Base-by-base conservation (phyloP, 2,329 filamentous ascomycete genomes). In the Cytospora schulzeri region DNA sequence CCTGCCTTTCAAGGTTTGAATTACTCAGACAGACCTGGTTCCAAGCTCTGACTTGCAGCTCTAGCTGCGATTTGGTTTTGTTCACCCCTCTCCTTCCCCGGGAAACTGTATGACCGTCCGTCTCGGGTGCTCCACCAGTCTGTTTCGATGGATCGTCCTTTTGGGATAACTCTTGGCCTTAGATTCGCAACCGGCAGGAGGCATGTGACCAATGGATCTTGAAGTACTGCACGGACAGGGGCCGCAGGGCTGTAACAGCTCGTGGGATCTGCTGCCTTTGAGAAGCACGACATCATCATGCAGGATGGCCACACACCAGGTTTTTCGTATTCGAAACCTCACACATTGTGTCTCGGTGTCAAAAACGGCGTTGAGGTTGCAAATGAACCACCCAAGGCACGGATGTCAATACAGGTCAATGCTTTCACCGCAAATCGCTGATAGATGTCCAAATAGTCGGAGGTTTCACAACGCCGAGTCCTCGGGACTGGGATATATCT, bases 41-140 rank as follows among this genome's bases (percentile, higher is more conserved):
- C 52, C 52, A 56, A 62, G 33, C 35, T 62, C 60, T 62, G 38
- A 56, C 52, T n/a, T 62, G 60, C 52, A 56, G 35, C 52, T 56
- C 19, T 56, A 62, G 60, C 55, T 24, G 52, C 52, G 28, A 8
- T 56, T 56, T 35, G 52, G 29, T 26, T 56, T 56, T 50, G 28
- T 56, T 56, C 35, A 28, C 38, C 45, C 29, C 41, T 52, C 38
- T 45, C 52, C 26, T 45, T 33, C 52, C 28, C 41, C 38, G 35
- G 52, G 52, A 54, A 51, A 50, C 38, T 48, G 45, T 48, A 62
- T 29, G 60, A 51, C 56, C 60, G 38, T 24, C 41, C 29, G 28
- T 48, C 29, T 24, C 33, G 24, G 28, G 50, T 31, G 53, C 28
- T n/a, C 35, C 28, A 33, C 15, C 22, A 41, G 24, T 54, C 51